Conservation (phyloP, 352 stramenopile genomes). For the Globisporangium yorkense region DNA sequence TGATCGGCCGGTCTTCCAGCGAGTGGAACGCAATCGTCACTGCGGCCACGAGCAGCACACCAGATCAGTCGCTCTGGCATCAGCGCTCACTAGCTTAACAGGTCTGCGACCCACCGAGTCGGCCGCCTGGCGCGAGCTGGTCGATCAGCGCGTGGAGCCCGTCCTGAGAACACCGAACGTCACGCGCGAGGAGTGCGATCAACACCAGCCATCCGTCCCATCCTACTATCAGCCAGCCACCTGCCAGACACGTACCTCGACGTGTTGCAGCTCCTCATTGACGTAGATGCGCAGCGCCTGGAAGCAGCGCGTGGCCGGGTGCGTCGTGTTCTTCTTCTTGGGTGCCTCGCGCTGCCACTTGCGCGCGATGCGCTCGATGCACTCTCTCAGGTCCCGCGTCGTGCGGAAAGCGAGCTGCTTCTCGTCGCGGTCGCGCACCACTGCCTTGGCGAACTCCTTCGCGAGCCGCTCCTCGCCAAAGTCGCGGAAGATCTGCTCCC, state of each 20-base stretch:
- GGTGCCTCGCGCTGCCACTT: constrained; percentile 36
- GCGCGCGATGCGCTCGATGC: constrained; percentile 70
- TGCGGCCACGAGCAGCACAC: constrained; percentile 5
- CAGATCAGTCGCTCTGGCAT: neutral
- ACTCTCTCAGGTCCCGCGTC: constrained; percentile 61
- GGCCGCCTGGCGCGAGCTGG: constrained; percentile 44
- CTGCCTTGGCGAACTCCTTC: constrained; percentile 79
- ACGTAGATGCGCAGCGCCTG: constrained; percentile 78
- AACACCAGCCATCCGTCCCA: neutral
- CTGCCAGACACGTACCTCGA: constrained; percentile 19
- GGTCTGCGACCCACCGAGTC: constrained; percentile 32
- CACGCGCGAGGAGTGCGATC: neutral
- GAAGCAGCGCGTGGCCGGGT: constrained; percentile 74
- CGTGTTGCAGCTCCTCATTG: constrained; percentile 74
- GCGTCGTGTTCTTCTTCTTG: constrained; percentile 18
- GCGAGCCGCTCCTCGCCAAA: constrained; percentile 71
- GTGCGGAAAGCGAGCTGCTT: constrained; percentile 38
- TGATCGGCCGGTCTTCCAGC: constrained; percentile 78
- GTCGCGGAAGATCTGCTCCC: constrained; percentile 42
- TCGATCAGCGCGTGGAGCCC: constrained; percentile 49
- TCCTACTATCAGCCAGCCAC: neutral
- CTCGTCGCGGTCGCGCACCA: constrained; percentile 62
- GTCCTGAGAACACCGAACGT: constrained; percentile 6
- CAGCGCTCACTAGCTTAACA: neutral
- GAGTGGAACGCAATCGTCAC: constrained; percentile 83